These are phyloP conservation scores for Ceratobasidium sp. DNA, from an alignment of 1,284 basidiomycete species.

Conservation along the genomic window DNA sequence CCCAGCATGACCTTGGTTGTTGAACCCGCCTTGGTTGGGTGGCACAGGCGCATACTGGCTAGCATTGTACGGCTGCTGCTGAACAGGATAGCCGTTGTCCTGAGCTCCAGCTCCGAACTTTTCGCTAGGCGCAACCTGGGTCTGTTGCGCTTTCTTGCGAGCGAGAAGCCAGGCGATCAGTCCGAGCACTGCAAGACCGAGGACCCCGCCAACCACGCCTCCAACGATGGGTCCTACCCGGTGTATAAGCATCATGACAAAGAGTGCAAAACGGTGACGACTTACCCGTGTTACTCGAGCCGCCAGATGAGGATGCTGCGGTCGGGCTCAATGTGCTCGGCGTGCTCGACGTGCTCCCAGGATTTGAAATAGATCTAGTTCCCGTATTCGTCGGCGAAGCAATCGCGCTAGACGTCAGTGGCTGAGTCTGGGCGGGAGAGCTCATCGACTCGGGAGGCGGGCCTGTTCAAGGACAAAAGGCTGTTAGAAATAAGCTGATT, in stretches of 20 bases:
- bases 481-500: background rate
- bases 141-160: slow-evolving; percentile 9
- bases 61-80: slow-evolving; percentile 17
- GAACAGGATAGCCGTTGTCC: slow-evolving; percentile 29
- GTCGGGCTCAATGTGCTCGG: background rate
- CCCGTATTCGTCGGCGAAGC: background rate
- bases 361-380: background rate
- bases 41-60: slow-evolving; percentile 32
- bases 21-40: background rate
- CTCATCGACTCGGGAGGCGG: slow-evolving; percentile 35
- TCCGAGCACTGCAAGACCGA: slow-evolving; percentile 48
- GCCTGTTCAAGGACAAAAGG: background rate
- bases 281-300: slow-evolving; percentile 19
- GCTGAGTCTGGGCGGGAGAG: background rate
- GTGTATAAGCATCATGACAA: background rate
- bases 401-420: background rate
- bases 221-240: slow-evolving; percentile 50
- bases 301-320: background rate
- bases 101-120: background rate
- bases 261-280: background rate
- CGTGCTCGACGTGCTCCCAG: background rate
- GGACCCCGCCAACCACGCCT: slow-evolving; percentile 52
- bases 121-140: background rate
- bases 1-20: background rate
- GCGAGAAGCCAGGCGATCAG: slow-evolving; percentile 48